These are phyloP conservation scores for Xenosphaeropsis pyriputrescens DNA, from an alignment of 2,329 filamentous ascomycete genomes.

Conservation along the genomic window DNA sequence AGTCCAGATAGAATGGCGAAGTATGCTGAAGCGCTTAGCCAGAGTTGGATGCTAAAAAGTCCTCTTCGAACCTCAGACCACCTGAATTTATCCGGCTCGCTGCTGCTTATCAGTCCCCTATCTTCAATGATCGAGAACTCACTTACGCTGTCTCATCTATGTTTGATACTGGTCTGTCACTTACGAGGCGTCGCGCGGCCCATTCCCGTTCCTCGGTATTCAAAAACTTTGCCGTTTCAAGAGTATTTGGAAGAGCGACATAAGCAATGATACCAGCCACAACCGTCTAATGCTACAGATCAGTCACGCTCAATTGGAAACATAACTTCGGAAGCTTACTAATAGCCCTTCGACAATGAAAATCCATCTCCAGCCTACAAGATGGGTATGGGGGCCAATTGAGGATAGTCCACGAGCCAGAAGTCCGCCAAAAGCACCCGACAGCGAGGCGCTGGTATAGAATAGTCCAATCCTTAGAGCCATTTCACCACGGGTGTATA, in stretches of 20 bases:
- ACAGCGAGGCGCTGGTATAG: constrained; percentile 51
- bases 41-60: constrained; percentile 42
- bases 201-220: constrained; percentile 31
- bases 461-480: constrained; percentile 50
- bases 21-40: constrained; percentile 41
- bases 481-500: constrained; percentile 34
- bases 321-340: constrained; percentile 16
- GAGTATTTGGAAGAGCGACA: constrained; percentile 37
- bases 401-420: constrained; percentile 44
- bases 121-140: not conserved
- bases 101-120: not conserved
- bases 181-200: constrained; percentile 8
- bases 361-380: constrained; percentile 31
- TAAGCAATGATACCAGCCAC: constrained; percentile 34
- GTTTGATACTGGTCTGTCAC: constrained; percentile 10
- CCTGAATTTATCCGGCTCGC: constrained; percentile 29
- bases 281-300: constrained; percentile 31
- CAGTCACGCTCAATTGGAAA: constrained; percentile 2
- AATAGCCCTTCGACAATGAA: constrained; percentile 39
- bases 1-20: constrained; percentile 16
- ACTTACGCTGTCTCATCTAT: constrained; percentile 8
- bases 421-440: constrained; percentile 40
- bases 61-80: constrained; percentile 51
- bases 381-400: constrained; percentile 36
- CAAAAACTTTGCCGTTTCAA: constrained; percentile 37